Conservation (phyloP, 2,329 filamentous ascomycete genomes). For the Cladophialophora bantiana region DNA sequence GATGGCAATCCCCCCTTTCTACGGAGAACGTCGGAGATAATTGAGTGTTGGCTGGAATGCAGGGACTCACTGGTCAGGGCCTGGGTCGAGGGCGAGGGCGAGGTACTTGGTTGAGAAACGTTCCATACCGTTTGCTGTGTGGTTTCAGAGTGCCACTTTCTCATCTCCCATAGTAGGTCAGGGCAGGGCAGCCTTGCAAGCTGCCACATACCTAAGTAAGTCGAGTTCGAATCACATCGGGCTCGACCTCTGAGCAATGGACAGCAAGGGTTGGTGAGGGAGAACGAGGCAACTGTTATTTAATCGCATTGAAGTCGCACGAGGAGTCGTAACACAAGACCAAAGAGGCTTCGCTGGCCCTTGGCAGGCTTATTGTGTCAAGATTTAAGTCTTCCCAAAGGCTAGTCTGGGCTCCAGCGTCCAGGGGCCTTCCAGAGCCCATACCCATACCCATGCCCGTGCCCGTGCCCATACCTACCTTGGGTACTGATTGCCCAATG, state of each 20-base stretch:
- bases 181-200: constrained; percentile 12
- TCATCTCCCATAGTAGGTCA: constrained; percentile 6
- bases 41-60: background rate
- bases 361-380: background rate
- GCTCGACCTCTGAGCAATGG: background rate
- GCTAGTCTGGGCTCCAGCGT: background rate
- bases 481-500: too few species aligned
- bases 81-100: too few species aligned
- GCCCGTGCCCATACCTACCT: background rate
- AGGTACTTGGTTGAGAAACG: background rate
- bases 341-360: background rate
- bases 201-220: constrained; percentile 25
- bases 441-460: background rate
- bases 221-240: background rate
- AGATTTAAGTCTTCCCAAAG: background rate
- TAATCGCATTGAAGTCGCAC: background rate
- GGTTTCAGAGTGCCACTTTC: constrained; percentile 19
- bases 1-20: background rate
- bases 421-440: background rate
- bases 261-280: background rate
- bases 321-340: background rate
- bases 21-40: background rate
- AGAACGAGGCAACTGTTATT: constrained; percentile 1
- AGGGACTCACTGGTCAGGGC: background rate
- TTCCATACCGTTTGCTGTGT: constrained; percentile 1